Evolutionary conservation across 2,329 filamentous ascomycete species (phyloP), one percentile per base, ranked within the genome.

Genomic region (Ceratocystis papillata): DNA sequence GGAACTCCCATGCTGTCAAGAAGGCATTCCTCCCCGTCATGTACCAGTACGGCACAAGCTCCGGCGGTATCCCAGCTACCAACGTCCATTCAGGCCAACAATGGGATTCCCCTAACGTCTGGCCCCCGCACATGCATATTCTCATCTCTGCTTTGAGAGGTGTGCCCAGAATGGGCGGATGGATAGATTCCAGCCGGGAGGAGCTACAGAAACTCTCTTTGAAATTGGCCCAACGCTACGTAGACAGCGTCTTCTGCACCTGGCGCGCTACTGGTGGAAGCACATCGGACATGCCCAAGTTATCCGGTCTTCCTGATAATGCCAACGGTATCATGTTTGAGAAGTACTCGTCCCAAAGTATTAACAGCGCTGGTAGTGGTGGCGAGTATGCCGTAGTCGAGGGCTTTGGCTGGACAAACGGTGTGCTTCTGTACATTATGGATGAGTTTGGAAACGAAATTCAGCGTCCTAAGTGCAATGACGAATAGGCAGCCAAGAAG

Each of bases 351-450:
- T 83, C 86, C 69, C 81, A 81, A 66, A 75, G 80, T 6, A 83
- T 79, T 59, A 85, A 86, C 69, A 80, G 79, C 0, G 83, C 82
- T 1, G 86, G 86, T 33, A 76, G 83, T 5, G 86, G 86, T 5
- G 86, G 86, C 69, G 86, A 88, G 76, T 88, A 88, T 72, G 79
- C 82, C 65, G 85, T 88, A 5, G 85, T 87, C 2, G 83, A 87
- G 74, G 85, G 86, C 0, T 88, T 88, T 70, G 86, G 85, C 5
- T 88, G 86, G 86, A 83, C 82, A 0, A 88, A 88, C 69, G 86
- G 86, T 37, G 84, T 87, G 64, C 73, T 88, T 37, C 82, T 88
- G 64, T 88, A 85, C 84, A 77, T 80, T 0, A 84, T 80, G 7
- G 86, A 88, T 70, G 79, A 78, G 6, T 88, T 88, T 74, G 81